These are phyloP conservation scores for Trichosporon ovoides DNA, from an alignment of 1,284 basidiomycete genomes.

Conservation along the genomic window DNA sequence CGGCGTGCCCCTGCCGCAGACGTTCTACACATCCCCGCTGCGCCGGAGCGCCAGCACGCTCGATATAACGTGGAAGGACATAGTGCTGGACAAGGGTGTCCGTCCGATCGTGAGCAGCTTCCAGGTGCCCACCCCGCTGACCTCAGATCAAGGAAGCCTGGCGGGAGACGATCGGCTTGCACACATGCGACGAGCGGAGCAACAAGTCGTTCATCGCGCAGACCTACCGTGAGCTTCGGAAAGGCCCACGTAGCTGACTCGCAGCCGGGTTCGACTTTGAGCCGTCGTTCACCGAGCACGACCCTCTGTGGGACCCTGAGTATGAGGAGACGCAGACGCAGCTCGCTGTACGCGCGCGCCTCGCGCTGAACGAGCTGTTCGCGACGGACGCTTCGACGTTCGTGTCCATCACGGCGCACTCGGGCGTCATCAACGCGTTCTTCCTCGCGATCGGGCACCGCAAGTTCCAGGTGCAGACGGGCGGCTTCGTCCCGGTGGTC, in stretches of 20 bases:
- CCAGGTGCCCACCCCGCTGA: neutral
- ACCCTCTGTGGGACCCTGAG: slow-evolving; percentile 34
- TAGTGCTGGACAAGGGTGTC: slow-evolving; percentile 20
- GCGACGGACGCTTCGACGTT: slow-evolving; percentile 30
- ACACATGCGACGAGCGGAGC: slow-evolving; percentile 41
- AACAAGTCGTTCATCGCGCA: slow-evolving; percentile 24
- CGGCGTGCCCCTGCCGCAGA: slow-evolving; percentile 32
- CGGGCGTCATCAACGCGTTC: slow-evolving; percentile 38
- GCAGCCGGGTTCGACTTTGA: slow-evolving; percentile 34
- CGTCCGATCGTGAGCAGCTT: slow-evolving; percentile 9
- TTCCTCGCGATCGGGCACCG: slow-evolving; percentile 32
- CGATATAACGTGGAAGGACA: slow-evolving; percentile 36
- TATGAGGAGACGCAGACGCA: slow-evolving; percentile 32
- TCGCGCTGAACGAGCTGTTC: slow-evolving; percentile 38
- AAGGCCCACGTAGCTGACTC: neutral
- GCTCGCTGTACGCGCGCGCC: slow-evolving; percentile 28
- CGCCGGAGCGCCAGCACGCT: slow-evolving; percentile 33
- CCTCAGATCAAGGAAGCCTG: slow-evolving; percentile 31
- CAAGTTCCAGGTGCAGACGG: slow-evolving; percentile 26
- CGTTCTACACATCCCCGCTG: slow-evolving; percentile 37
- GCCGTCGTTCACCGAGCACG: slow-evolving; percentile 37
- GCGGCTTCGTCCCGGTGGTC: slow-evolving; percentile 30
- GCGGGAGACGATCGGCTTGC: slow-evolving; percentile 34
- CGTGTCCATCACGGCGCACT: slow-evolving; percentile 43
- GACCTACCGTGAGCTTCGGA: slow-evolving; percentile 20